A percentile compares a stretch with the other conserved stretches of the same genome.
These are phyloP conservation scores for Cylindrotheca fusiformis DNA, from an alignment of 108 stramenopile species.

Conservation along the genomic window DNA sequence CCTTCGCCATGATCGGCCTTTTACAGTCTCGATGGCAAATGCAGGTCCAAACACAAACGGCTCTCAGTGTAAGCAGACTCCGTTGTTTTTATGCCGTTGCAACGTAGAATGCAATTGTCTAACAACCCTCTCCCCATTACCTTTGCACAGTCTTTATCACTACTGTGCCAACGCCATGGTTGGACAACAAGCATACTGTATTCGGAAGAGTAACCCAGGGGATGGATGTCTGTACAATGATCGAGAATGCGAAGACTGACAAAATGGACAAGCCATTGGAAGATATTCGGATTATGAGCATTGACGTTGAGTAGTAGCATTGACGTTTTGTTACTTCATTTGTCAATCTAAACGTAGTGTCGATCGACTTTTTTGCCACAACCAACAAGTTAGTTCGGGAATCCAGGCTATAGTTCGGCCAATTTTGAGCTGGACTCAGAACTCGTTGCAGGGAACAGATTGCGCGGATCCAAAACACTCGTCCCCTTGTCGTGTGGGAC, in stretches of 20 bases:
- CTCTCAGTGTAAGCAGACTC: conserved; percentile 39
- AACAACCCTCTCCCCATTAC: not conserved
- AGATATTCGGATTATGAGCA: conserved; percentile 89
- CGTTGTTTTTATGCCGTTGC: not conserved
- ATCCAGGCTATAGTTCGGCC: no score
- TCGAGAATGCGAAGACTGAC: conserved; percentile 93
- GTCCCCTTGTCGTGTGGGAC: no score
- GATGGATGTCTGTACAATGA: conserved; percentile 92
- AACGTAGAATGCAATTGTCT: not conserved
- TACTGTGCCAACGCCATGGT: conserved; percentile 92
- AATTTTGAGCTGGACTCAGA: no score
- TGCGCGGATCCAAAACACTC: no score
- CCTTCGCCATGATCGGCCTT: conserved; percentile 91
- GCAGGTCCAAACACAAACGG: conserved; percentile 85
- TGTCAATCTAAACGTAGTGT: no score
- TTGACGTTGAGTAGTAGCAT: conserved; percentile 66
- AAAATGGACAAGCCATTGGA: conserved; percentile 92
- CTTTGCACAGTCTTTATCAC: conserved; percentile 64
- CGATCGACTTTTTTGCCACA: no score
- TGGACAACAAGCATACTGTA: conserved; percentile 96
- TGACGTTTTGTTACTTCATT: no score
- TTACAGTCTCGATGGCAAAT: conserved; percentile 98
- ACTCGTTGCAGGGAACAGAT: no score
- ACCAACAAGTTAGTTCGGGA: no score
- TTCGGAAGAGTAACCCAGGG: conserved; percentile 96